A percentile compares a stretch with the other conserved stretches of the same genome.
Evolutionary conservation across 495 filamentous ascomycete species (phyloP).

Genomic region (Filosporella fistucella): DNA sequence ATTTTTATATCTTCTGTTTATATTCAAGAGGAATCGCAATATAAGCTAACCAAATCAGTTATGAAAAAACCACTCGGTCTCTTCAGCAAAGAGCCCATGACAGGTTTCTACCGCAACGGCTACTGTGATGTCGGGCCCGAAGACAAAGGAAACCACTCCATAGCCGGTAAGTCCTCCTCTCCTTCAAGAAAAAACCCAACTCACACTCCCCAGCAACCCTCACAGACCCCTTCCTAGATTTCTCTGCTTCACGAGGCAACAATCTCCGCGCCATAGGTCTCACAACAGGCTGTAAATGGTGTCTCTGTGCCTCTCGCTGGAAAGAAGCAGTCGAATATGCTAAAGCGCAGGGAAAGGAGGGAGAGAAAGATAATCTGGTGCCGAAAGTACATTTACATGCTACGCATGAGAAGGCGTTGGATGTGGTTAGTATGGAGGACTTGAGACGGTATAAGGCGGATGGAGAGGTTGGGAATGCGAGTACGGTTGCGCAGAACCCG

Average conservation of each 20-base stretch:
- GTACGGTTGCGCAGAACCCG: conserved; percentile 5
- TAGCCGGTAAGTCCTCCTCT: conserved; percentile 31
- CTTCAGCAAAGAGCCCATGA: conserved; percentile 52
- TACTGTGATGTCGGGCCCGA: conserved; percentile 46
- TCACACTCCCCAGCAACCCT: conserved; percentile 30
- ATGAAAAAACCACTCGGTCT: conserved; percentile 50
- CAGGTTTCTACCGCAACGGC: conserved; percentile 56
- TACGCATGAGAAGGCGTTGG: conserved; percentile 43
- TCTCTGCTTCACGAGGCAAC: conserved; percentile 50
- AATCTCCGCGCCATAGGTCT: conserved; percentile 49
- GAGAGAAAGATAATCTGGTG: conserved; percentile 30
- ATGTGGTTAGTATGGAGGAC: conserved; percentile 36
- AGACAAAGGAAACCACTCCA: conserved; percentile 44
- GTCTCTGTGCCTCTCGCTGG: conserved; percentile 49
- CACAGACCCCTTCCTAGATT: conserved; percentile 56
- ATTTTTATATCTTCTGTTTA: not conserved
- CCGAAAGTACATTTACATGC: conserved; percentile 40
- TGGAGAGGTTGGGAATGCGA: conserved; percentile 23
- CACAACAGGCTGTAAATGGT: conserved; percentile 55
- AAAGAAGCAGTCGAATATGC: conserved; percentile 43
- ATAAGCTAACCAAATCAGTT: conserved; percentile 31
- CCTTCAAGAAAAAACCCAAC: not conserved
- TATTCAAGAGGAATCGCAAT: not conserved
- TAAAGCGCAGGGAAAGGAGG: conserved; percentile 18
- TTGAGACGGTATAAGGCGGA: conserved; percentile 39